Percentiles rank a stretch among this genome's conserved stretches.
These are phyloP conservation scores for Leptographium procerum DNA, from an alignment of 2,329 filamentous ascomycete species.

Conservation along the genomic window DNA sequence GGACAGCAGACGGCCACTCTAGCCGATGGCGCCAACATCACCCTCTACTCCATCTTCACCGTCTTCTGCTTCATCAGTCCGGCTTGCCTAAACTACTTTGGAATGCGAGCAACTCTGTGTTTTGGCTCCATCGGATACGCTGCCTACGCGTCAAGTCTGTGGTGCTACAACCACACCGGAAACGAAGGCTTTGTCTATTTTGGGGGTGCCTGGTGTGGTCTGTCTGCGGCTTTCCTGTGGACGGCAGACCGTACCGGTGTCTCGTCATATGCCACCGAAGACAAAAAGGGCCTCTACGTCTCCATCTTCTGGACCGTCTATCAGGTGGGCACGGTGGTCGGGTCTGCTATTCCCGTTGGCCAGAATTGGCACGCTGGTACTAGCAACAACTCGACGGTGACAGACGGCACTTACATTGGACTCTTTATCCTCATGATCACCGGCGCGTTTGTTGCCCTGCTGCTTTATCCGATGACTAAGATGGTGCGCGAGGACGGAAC, in stretches of 20 bases:
- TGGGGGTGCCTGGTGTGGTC: constrained; percentile 34
- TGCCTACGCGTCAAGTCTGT: constrained; percentile 56
- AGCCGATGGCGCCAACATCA: constrained; percentile 19
- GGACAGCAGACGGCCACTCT: background rate
- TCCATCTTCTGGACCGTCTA: constrained; percentile 15
- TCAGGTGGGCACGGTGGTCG: constrained; percentile 16
- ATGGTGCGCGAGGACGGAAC: constrained; percentile 6
- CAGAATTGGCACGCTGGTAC: constrained; percentile 8
- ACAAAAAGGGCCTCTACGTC: constrained; percentile 14
- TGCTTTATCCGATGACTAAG: constrained; percentile 9
- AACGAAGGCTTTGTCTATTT: constrained; percentile 60
- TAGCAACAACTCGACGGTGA: constrained; percentile 12
- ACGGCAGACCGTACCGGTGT: constrained; percentile 12
- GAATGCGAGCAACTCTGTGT: no score
- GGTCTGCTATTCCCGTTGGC: constrained; percentile 16
- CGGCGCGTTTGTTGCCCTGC: constrained; percentile 10
- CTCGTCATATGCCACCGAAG: constrained; percentile 12
- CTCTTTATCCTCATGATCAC: constrained; percentile 17
- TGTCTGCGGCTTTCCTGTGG: constrained; percentile 13
- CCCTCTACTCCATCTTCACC: constrained; percentile 37
- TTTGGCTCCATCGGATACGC: constrained; percentile 50
- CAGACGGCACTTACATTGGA: constrained; percentile 16
- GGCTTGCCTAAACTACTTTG: no score
- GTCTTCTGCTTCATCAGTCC: constrained; percentile 52
- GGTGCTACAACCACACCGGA: constrained; percentile 53